Base-by-base conservation (phyloP, 805 yeast genomes). In the Blastobotrys parvus region DNA sequence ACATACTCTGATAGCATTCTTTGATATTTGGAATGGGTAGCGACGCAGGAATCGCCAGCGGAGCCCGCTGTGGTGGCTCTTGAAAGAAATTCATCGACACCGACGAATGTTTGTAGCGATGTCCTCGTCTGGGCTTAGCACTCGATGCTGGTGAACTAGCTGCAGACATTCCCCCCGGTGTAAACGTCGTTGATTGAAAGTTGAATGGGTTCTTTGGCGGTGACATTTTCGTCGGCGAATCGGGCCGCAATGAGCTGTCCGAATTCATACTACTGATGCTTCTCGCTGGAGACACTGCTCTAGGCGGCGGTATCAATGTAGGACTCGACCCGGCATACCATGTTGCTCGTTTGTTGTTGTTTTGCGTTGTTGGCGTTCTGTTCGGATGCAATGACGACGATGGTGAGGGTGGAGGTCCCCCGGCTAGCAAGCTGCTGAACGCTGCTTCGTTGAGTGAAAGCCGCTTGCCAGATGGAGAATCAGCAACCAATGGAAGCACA, bases 31-130 rank as follows among this genome's bases (percentile, higher is more conserved):
- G 96, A 6, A 88, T 78, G 15, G 88, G 85, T 50, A 80, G 73
- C 53, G 73, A 72, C 29, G 73, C 74, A 0, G 88, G 85, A 15
- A 79, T 65, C 34, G 77, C 69, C 29, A 69, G 63, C 0, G 88
- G 82, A 3, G 82, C 79, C 30, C 80, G 70, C 33, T 70, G 76
- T 13, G 88, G 82, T 1, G 97, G 95, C 57, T 90, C 97, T 61
- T 86, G 95, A 60, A 92, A 90, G 59, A 90, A 74, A 61, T 90
- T 89, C 92, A 90, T 83, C 3, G 95, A 87, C 4, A 90, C 95
- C 6, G 96, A 88, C 2, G 97, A 88, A 62, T 90, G 97, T 60
- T 90, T 90, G 60, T 90, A 90, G 53, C 90, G 75, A 62, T 90
- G 98, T 4, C 98, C 98, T 53, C 89, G 78, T 69, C 98, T 79